These are phyloP conservation scores for Davidsoniella eucalypti DNA, from an alignment of 2,329 filamentous ascomycete genomes.

Conservation along the genomic window DNA sequence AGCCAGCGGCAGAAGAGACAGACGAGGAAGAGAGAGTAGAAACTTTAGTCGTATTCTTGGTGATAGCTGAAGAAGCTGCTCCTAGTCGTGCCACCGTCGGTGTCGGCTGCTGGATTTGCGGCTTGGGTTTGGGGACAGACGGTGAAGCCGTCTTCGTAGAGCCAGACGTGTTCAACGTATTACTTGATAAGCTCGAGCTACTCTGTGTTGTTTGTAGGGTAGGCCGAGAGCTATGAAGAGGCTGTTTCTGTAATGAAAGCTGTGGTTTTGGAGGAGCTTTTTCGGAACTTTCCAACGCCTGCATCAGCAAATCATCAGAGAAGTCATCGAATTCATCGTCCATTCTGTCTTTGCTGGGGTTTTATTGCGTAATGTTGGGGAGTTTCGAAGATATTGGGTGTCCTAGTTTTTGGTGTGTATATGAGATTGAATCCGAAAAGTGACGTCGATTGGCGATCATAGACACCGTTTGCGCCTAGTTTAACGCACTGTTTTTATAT, in stretches of 20 bases:
- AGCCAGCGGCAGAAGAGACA: too few relatives aligned
- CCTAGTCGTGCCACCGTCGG: slow-evolving; percentile 12
- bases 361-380: background rate
- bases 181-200: background rate
- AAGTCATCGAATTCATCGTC: slow-evolving; percentile 14
- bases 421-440: slow-evolving; percentile 55
- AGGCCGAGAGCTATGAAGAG: background rate
- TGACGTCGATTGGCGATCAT: background rate
- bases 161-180: too few relatives aligned
- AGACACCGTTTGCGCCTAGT: background rate
- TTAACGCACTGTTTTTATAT: background rate
- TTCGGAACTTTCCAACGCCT: slow-evolving; percentile 11
- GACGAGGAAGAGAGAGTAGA: too few relatives aligned
- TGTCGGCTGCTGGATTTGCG: background rate
- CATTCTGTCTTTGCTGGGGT: slow-evolving; percentile 2
- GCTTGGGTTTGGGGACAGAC: background rate
- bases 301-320: slow-evolving; percentile 10
- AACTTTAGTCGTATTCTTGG: background rate
- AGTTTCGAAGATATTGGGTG: background rate
- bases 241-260: background rate
- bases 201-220: slow-evolving; percentile 12
- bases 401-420: slow-evolving; percentile 49
- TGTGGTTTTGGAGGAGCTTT: slow-evolving; percentile 5
- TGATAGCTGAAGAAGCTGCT: background rate
- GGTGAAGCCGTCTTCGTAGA: background rate